phyloP scores from a whole-genome alignment of 805 yeast genomes.

The Candida silvicultrix region DNA sequence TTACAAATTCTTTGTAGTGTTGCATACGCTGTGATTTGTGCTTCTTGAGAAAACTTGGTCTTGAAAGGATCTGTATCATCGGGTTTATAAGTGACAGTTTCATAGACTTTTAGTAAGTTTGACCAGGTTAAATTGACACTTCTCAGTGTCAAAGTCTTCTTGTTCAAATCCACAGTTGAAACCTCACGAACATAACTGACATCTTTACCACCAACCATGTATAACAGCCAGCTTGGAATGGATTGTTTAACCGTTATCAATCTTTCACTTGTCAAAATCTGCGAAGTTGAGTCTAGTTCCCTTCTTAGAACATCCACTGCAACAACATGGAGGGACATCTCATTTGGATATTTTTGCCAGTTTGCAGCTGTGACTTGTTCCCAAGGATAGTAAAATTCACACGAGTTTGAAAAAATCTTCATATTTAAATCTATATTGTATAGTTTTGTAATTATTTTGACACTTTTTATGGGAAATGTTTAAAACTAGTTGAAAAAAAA shows the following conservation, averaged over 20 bases:
- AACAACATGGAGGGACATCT: conserved; percentile 83
- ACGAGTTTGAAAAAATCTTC: conserved; percentile 73
- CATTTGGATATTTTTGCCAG: conserved; percentile 97
- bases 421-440: conserved; percentile 31
- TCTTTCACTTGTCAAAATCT: conserved; percentile 71
- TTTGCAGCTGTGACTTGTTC: conserved; percentile 92
- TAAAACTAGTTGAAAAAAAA: too few relatives aligned
- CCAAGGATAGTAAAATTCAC: conserved; percentile 81
- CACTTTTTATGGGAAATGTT: too few relatives aligned
- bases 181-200: conserved; percentile 84
- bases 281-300: conserved; percentile 48
- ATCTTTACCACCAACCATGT: conserved; percentile 65
- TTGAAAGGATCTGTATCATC: conserved; percentile 45
- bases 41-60: conserved; percentile 74
- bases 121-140: conserved; percentile 84
- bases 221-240: conserved; percentile 76
- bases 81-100: conserved; percentile 79
- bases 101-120: conserved; percentile 71
- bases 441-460: too few relatives aligned
- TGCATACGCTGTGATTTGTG: conserved; percentile 84
- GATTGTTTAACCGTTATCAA: conserved; percentile 83
- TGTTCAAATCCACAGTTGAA: conserved; percentile 68
- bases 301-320: conserved; percentile 86
- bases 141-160: conserved; percentile 64
- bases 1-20: conserved; percentile 64